Base-by-base conservation (phyloP, 306 rosid species). In the Myrica gale region DNA sequence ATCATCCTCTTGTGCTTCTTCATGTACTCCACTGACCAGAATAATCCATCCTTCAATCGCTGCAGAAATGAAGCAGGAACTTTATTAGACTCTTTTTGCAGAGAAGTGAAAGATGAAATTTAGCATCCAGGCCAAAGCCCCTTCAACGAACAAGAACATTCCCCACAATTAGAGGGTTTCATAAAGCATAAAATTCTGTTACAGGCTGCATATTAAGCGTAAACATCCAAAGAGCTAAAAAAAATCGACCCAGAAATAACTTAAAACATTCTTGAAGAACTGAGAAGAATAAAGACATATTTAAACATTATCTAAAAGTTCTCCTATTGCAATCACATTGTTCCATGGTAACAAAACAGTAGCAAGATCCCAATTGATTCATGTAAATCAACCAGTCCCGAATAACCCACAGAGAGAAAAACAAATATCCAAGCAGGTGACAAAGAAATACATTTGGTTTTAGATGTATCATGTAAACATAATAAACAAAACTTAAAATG, bases 31-130 rank as follows among this genome's bases (percentile, higher is more conserved):
- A n/a, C 93, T 88, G 32, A 83, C 99, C 86, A 96, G 84, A 86
- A 96, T 86, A 83, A 96, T 96, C 99, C 99, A 96, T 74, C 99
- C 99, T 86, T 96, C 99, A 71, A 96, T 84, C 7, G 99, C 99
- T 96, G 85, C 81, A 82, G 3, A 20, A 6, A 44, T 15, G 46
- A 62, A 39, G 16, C 7, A 42, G 47, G 23, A n/a, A 6, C 42
- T 65, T 42, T 42, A 65, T 69, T 26, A 60, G 8, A 9, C 4
- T 69, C 43, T 69, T 19, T 19, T 19, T 1, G 6, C 32, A 5
- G 57, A 54, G 39, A 65, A 65, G 52, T 32, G 16, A 4, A 53
- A 52, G 56, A 52, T 1, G 46, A n/a, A 21, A 42, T 19, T 19
- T 51, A 17, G 52, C 7, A 42, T 6, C 68, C 76, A 76, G 67